Evolutionary conservation across 2,329 filamentous ascomycete genomes (phyloP).

Genomic region (Chaetomiaceae sp.): DNA sequence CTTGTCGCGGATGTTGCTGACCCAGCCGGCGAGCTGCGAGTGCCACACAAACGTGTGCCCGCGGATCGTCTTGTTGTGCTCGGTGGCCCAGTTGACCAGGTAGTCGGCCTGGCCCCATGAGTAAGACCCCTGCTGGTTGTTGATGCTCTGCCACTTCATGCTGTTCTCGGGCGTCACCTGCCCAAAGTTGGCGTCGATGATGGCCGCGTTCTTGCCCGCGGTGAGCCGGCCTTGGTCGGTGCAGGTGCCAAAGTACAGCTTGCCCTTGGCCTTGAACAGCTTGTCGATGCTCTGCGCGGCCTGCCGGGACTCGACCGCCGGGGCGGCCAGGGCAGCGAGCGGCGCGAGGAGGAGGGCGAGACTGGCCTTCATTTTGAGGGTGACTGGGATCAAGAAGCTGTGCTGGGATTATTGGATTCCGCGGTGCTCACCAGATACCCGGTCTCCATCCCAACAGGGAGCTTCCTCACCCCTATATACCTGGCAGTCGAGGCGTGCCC

Average conservation of each 20-base stretch:
- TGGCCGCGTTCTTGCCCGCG: conserved; percentile 45
- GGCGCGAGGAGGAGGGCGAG: conserved; percentile 36
- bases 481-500: neutral
- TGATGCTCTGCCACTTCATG: conserved; percentile 62
- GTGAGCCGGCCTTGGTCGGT: conserved; percentile 51
- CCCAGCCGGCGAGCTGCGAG: conserved; percentile 55
- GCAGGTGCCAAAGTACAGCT: conserved; percentile 59
- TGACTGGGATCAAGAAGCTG: neutral
- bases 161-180: conserved; percentile 64
- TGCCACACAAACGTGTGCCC: conserved; percentile 66
- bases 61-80: conserved; percentile 55
- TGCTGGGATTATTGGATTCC: neutral
- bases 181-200: conserved; percentile 59
- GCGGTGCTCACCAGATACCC: neutral
- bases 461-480: neutral
- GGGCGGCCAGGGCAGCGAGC: conserved; percentile 33
- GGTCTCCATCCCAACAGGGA: neutral
- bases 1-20: conserved; percentile 50
- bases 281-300: conserved; percentile 46
- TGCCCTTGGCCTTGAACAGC: conserved; percentile 57
- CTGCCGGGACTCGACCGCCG: conserved; percentile 34
- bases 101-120: conserved; percentile 53
- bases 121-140: conserved; percentile 47
- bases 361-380: conserved; percentile 28
- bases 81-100: conserved; percentile 53